Base-by-base conservation (phyloP, 768 basidiomycete species). In the Lactarius akahatsu region DNA sequence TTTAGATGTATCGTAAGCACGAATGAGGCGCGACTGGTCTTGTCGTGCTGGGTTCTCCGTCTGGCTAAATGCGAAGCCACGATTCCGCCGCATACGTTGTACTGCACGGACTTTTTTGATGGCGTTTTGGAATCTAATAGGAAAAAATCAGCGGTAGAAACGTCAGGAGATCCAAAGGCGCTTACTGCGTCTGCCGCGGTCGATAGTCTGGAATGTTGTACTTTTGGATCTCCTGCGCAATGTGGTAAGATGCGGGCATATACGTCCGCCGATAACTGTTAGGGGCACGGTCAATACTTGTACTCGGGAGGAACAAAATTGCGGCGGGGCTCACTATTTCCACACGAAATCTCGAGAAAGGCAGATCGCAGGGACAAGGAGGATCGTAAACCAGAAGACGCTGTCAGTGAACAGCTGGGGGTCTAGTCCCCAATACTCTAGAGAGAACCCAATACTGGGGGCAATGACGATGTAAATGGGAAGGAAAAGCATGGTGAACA, bases 91-190 rank as follows among this genome's bases (percentile, higher is more conserved):
- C 91, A 98, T 94, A 40, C 97, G 87, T 75, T 99, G 97, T 2
- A 95, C 92, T 0, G 97, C 97, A n/a, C 97, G 87, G 15, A 99
- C 97, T 76, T 99, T 99, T 78, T 98, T 98, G 83, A 99, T 99
- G 18, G 97, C 97, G 76, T 98, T 97, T 77, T 98, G 95, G 79
- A 97, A 97, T 77, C 93, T 96, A 65, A 7, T 36, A 59, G 32
- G 65, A 43, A 38, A 47, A 18, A 40, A 43, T 72, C 34, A 71
- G 60, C 58, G 64, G 43, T 38, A 43, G 69, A 63, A 72, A 57
- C n/a, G 41, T 59, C 23, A 11, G 47, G 28, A 32, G 69, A n/a
- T 30, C 36, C 61, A 59, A 50, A 34, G 67, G 58, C 4, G 84
- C 88, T 71, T 72, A 98, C 90, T 98, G 97, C 77, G 97, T 97